Evolutionary conservation across 75 land plant genomes (phyloP).

Genomic region (Azolla pinnata): DNA sequence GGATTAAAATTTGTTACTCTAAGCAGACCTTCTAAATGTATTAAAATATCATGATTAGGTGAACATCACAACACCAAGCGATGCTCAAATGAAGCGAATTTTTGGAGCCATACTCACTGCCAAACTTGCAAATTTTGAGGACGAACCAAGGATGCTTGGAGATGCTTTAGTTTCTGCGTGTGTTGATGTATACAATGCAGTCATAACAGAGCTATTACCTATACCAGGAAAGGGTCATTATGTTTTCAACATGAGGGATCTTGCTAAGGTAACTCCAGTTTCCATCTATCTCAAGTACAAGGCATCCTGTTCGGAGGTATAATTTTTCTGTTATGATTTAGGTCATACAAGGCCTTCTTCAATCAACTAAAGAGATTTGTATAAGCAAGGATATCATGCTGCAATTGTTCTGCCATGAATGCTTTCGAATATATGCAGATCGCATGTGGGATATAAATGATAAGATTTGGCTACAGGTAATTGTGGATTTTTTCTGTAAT

Average conservation of each 20-base stretch:
- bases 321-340: neutral
- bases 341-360: constrained; percentile 29
- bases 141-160: constrained; percentile 20
- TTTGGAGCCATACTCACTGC: constrained; percentile 29
- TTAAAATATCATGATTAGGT: no score
- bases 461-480: constrained; percentile 23
- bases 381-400: constrained; percentile 22
- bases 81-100: constrained; percentile 26
- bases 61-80: constrained; percentile 26
- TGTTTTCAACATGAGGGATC: constrained; percentile 31
- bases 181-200: constrained; percentile 11
- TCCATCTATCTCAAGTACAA: neutral
- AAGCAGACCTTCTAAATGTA: no score
- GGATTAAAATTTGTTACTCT: no score
- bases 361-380: constrained; percentile 18
- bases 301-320: neutral
- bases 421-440: constrained; percentile 30
- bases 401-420: constrained; percentile 23
- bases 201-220: constrained; percentile 19
- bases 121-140: constrained; percentile 25
- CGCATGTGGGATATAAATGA: constrained; percentile 27
- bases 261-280: constrained; percentile 16
- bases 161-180: constrained; percentile 19
- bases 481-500: no score
- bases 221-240: constrained; percentile 29